phyloP scores from a whole-genome alignment of 2,329 filamentous ascomycete species.

The Polychaeton citri region DNA sequence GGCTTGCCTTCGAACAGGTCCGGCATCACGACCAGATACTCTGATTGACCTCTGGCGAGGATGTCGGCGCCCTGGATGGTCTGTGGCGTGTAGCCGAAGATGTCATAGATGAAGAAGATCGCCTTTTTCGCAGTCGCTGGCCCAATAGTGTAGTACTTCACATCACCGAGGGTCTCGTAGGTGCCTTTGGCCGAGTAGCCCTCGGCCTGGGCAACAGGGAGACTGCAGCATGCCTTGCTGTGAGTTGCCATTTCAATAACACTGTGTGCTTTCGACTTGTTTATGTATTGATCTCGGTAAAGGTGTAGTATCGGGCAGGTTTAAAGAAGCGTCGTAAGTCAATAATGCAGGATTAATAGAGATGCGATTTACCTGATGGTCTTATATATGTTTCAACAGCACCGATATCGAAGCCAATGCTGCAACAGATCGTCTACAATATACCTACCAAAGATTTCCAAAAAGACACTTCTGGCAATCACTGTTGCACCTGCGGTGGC shows the following conservation, averaged over 20 bases:
- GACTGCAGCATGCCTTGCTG: conserved; percentile 5
- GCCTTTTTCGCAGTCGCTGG: conserved; percentile 2
- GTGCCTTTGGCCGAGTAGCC: conserved; percentile 4
- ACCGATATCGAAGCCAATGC: too few species aligned
- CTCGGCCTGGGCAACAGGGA: conserved; percentile 1
- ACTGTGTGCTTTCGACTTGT: background rate
- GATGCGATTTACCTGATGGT: too few species aligned
- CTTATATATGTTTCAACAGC: too few species aligned
- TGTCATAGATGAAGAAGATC: conserved; percentile 2
- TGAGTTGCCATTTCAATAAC: conserved; percentile 1
- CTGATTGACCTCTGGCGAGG: conserved; percentile 1
- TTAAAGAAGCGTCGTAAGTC: too few species aligned
- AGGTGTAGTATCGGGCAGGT: too few species aligned
- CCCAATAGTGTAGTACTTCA: conserved; percentile 4
- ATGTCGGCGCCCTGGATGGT: conserved; percentile 2
- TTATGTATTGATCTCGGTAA: too few species aligned
- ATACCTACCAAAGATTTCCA: too few species aligned
- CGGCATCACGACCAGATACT: conserved; percentile 4
- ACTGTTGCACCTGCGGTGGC: too few species aligned
- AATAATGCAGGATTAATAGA: too few species aligned
- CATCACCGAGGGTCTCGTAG: conserved; percentile 3
- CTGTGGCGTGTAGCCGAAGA: conserved; percentile 2
- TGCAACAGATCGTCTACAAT: too few species aligned
- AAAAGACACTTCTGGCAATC: too few species aligned
- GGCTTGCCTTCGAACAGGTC: conserved; percentile 4